Evolutionary conservation across 1,284 basidiomycete genomes (phyloP).

Genomic region (Boletus calvinii): DNA sequence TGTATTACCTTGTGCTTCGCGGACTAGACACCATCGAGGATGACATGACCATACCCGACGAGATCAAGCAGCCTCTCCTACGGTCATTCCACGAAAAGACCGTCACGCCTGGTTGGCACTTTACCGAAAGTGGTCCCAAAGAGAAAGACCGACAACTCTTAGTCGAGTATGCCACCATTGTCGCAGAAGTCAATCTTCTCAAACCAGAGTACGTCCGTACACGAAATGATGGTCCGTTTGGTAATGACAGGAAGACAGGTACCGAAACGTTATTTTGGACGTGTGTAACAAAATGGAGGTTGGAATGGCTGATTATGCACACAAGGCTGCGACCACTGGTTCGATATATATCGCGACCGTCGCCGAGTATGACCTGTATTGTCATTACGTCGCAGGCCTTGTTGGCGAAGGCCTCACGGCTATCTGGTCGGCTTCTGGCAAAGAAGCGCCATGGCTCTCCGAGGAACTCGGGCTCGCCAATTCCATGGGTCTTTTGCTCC

Average conservation of each 20-base stretch:
- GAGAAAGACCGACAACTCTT: conserved; percentile 92
- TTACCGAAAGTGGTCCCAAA: conserved; percentile 77
- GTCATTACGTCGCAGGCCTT: conserved; percentile 97
- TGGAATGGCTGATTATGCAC: conserved; percentile 96
- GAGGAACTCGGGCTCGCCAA: conserved; percentile 88
- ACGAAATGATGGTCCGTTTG: not conserved
- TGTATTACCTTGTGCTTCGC: conserved; percentile 95
- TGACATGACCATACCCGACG: conserved; percentile 93
- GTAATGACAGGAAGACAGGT: conserved; percentile 45
- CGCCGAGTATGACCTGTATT: conserved; percentile 94
- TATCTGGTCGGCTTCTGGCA: conserved; percentile 85
- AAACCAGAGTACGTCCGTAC: conserved; percentile 53
- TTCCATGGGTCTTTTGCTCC: conserved; percentile 94
- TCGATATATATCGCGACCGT: conserved; percentile 72
- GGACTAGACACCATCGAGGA: conserved; percentile 97
- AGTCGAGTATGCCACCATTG: conserved; percentile 82
- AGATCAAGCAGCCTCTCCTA: conserved; percentile 84
- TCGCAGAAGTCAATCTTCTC: conserved; percentile 79
- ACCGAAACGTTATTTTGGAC: conserved; percentile 81
- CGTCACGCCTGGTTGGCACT: conserved; percentile 86
- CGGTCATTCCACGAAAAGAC: conserved; percentile 84
- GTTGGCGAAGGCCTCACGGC: conserved; percentile 96
- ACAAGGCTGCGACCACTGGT: conserved; percentile 72
- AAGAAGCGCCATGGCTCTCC: conserved; percentile 78
- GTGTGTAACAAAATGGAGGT: conserved; percentile 85